Conservation (phyloP, 2,329 filamentous ascomycete species). For the Paramyrothecium roridum region DNA sequence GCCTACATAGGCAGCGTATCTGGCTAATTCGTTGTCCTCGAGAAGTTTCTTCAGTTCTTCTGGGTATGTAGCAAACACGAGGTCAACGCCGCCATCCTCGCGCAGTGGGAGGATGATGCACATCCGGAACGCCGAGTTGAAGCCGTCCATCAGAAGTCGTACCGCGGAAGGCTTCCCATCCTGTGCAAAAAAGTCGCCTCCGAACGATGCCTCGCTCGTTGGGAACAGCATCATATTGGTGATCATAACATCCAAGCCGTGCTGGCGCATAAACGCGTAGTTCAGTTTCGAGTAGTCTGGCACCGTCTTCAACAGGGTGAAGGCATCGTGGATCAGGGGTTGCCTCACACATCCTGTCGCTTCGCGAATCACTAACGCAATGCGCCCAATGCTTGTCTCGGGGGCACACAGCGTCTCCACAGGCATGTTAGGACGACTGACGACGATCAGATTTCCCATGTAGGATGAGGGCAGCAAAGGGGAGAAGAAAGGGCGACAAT, state of each 20-base stretch:
- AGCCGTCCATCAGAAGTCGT: not conserved
- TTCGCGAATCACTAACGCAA: constrained; percentile 20
- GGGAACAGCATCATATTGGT: constrained; percentile 26
- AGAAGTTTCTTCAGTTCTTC: not conserved
- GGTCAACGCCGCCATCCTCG: not conserved
- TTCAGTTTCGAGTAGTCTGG: constrained; percentile 18
- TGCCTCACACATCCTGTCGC: constrained; percentile 19
- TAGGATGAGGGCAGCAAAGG: constrained; percentile 21
- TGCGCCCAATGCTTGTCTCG: constrained; percentile 16
- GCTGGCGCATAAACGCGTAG: constrained; percentile 20
- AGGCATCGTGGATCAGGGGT: constrained; percentile 22
- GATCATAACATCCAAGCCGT: constrained; percentile 23
- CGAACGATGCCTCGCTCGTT: constrained; percentile 21
- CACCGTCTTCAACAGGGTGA: constrained; percentile 20
- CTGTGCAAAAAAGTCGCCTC: constrained; percentile 5
- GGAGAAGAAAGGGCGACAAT: constrained; percentile 24
- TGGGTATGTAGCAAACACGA: not conserved
- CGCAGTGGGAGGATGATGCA: not conserved
- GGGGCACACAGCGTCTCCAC: constrained; percentile 21
- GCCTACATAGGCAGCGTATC: not conserved
- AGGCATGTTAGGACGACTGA: constrained; percentile 19
- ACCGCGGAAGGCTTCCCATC: not conserved
- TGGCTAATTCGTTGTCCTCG: not conserved
- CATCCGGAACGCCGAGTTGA: not conserved
- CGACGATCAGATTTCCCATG: constrained; percentile 23